Evolutionary conservation across 1,284 basidiomycete species (phyloP).

Genomic region (Leucoagaricus sp.): DNA sequence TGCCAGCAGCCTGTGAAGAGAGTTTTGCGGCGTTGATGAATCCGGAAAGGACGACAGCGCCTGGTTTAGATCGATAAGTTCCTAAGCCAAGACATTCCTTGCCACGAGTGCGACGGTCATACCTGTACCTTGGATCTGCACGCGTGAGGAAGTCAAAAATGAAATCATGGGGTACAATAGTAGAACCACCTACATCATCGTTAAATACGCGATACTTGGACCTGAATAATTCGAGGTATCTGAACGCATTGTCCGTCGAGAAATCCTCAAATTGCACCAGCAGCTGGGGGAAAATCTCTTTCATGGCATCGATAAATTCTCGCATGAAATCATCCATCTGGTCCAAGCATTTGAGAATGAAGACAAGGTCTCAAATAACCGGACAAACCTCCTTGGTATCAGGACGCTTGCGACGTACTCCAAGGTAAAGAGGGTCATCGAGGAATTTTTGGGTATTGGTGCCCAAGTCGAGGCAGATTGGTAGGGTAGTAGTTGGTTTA

Average conservation of each 20-base stretch:
- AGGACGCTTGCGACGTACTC: constrained; percentile 63
- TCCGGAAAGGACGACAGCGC: constrained; percentile 78
- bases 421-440: constrained; percentile 82
- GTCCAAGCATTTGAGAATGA: background rate
- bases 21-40: constrained; percentile 79
- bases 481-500: constrained; percentile 55
- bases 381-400: constrained; percentile 43
- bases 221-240: constrained; percentile 68
- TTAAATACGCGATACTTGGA: constrained; percentile 73
- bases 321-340: constrained; percentile 79
- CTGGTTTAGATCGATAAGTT: constrained; percentile 33
- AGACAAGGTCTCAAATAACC: background rate
- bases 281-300: constrained; percentile 67
- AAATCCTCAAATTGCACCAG: constrained; percentile 86
- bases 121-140: constrained; percentile 60
- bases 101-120: constrained; percentile 12
- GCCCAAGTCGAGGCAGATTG: constrained; percentile 77
- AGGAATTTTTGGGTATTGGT: constrained; percentile 78
- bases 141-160: constrained; percentile 9
- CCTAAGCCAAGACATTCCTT: background rate
- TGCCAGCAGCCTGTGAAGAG: constrained; percentile 60
- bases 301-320: constrained; percentile 78
- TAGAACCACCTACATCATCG: constrained; percentile 59
- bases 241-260: constrained; percentile 77
- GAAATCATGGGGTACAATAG: constrained; percentile 16